These are phyloP conservation scores for Psilocybe cubensis DNA, from an alignment of 768 basidiomycete genomes.

Conservation along the genomic window DNA sequence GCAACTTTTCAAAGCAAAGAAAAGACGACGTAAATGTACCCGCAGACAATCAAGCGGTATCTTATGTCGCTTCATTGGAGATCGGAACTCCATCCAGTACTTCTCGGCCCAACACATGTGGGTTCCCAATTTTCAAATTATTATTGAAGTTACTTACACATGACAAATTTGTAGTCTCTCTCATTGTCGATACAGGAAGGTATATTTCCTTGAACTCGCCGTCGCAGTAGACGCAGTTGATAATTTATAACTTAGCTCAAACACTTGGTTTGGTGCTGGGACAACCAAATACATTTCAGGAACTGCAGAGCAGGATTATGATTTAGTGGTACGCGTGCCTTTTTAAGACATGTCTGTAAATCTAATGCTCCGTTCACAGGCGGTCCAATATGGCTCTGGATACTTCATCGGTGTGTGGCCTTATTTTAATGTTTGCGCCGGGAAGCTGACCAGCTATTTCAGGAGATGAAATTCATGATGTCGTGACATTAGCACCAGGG, in stretches of 20 bases:
- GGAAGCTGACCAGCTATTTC: background rate
- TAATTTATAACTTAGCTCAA: conserved; percentile 45
- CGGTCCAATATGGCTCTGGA: conserved; percentile 62
- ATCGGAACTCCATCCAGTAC: conserved; percentile 55
- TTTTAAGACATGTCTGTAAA: background rate
- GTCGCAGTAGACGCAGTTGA: background rate
- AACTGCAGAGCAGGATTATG: conserved; percentile 46
- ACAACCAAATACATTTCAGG: conserved; percentile 43
- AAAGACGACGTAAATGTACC: background rate
- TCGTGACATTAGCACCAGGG: conserved; percentile 48
- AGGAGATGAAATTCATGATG: conserved; percentile 36
- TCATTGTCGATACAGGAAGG: conserved; percentile 63
- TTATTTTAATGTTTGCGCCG: background rate
- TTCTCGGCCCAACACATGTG: conserved; percentile 55
- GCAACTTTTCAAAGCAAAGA: background rate
- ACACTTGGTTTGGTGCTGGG: conserved; percentile 70
- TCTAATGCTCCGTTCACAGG: conserved; percentile 26
- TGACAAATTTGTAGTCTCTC: conserved; percentile 37
- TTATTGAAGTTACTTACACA: background rate
- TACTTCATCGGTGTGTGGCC: conserved; percentile 49
- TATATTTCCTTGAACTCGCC: conserved; percentile 7
- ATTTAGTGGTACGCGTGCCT: conserved; percentile 41
- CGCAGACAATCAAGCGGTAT: conserved; percentile 28
- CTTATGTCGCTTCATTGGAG: conserved; percentile 48
- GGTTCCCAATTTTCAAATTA: conserved; percentile 15